Evolutionary conservation across 2,329 filamentous ascomycete species (phyloP).

Genomic region (Penicillium brevicompactum): DNA sequence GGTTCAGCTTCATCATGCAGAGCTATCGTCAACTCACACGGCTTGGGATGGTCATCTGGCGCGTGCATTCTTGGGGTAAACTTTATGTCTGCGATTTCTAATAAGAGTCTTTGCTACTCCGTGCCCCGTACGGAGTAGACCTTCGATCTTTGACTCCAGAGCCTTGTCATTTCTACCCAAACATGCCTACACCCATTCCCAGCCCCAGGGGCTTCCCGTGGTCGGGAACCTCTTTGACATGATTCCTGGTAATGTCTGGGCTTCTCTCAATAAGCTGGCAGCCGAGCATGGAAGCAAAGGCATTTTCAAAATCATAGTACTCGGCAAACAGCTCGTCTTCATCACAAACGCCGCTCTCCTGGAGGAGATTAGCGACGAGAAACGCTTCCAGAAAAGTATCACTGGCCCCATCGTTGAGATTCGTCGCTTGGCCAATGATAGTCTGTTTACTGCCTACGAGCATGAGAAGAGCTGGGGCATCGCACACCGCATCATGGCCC

Average conservation of each 20-base stretch:
- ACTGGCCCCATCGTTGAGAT: conserved; percentile 61
- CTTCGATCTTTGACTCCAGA: background rate
- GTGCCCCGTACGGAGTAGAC: background rate
- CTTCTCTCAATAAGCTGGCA: conserved; percentile 52
- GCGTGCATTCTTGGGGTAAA: background rate
- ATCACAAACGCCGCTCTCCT: conserved; percentile 58
- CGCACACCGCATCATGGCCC: conserved; percentile 56
- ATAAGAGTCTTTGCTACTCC: too few species aligned
- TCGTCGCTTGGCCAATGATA: conserved; percentile 63
- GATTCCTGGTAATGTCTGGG: conserved; percentile 53
- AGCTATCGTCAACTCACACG: too few species aligned
- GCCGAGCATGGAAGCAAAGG: conserved; percentile 55
- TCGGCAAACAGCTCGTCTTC: conserved; percentile 51
- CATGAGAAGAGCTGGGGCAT: conserved; percentile 63
- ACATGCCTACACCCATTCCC: conserved; percentile 52
- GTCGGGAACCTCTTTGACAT: conserved; percentile 57
- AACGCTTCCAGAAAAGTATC: conserved; percentile 56
- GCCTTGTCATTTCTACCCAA: background rate
- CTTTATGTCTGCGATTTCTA: too few species aligned
- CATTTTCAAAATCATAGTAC: conserved; percentile 60
- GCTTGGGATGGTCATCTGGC: background rate
- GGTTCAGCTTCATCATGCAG: too few species aligned
- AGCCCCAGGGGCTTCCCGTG: conserved; percentile 53
- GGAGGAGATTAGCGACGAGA: conserved; percentile 68
- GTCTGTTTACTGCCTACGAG: conserved; percentile 64